A percentile compares a stretch with the other conserved stretches of the same genome.
Conservation (phyloP, 2,329 filamentous ascomycete genomes). For the Dactylellina leptospora region DNA sequence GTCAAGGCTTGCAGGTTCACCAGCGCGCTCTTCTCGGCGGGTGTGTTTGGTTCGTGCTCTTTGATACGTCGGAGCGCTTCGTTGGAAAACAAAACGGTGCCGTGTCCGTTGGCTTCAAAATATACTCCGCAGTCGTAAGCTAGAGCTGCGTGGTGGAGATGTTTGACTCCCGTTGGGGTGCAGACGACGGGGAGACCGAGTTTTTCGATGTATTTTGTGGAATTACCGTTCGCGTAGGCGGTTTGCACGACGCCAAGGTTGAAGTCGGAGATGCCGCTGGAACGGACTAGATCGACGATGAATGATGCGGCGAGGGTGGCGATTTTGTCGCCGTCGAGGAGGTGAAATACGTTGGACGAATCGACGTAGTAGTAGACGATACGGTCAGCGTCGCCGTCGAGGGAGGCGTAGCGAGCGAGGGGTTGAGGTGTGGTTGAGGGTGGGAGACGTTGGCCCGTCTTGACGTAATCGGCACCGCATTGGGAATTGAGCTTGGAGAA, state of each 20-base stretch:
- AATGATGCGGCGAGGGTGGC: constrained; percentile 93
- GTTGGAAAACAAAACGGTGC: constrained; percentile 91
- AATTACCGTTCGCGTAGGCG: constrained; percentile 95
- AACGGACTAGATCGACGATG: constrained; percentile 84
- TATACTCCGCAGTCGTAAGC: constrained; percentile 97
- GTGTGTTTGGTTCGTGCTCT: constrained; percentile 79
- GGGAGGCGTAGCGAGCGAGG: constrained; percentile 83
- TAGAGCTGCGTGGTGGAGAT: constrained; percentile 94
- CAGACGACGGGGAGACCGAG: constrained; percentile 87
- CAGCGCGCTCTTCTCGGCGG: constrained; percentile 87
- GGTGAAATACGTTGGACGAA: constrained; percentile 81
- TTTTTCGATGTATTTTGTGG: constrained; percentile 89
- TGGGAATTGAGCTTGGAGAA: constrained; percentile 89
- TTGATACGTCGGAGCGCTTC: constrained; percentile 81
- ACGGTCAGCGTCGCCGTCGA: constrained; percentile 94
- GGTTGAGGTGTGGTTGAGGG: constrained; percentile 79
- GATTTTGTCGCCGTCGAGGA: constrained; percentile 96
- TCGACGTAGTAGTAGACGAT: constrained; percentile 95
- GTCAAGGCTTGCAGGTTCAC: constrained; percentile 83
- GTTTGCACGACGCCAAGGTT: constrained; percentile 96
- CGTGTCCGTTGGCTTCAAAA: constrained; percentile 98
- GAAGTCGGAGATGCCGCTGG: constrained; percentile 80
- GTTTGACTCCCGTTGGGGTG: constrained; percentile 95
- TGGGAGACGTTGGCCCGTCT: constrained; percentile 92
- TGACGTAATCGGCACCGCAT: constrained; percentile 96